These are phyloP conservation scores for Ceratocystis cubensis DNA, from an alignment of 2,329 filamentous ascomycete species.

Conservation along the genomic window DNA sequence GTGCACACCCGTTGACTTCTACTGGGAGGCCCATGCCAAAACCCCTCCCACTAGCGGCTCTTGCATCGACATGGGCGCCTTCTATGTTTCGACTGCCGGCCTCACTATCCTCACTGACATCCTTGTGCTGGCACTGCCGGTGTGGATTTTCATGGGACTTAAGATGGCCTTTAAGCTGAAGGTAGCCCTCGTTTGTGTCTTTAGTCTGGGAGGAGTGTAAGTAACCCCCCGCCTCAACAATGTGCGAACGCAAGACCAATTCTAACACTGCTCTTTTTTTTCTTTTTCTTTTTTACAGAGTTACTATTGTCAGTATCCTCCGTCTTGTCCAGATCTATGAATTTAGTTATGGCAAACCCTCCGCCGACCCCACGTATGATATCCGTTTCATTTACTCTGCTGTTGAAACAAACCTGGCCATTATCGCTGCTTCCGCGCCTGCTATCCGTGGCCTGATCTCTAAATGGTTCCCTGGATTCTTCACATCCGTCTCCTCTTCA, in stretches of 20 bases:
- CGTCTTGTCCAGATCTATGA: constrained; percentile 26
- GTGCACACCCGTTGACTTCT: constrained; percentile 29
- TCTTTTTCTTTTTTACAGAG: constrained; percentile 23
- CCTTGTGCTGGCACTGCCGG: constrained; percentile 30
- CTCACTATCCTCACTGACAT: constrained; percentile 34
- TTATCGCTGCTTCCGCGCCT: constrained; percentile 30
- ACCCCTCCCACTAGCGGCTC: constrained; percentile 23
- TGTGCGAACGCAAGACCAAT: neutral
- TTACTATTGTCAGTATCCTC: constrained; percentile 28
- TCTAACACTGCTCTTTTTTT: neutral
- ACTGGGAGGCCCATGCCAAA: constrained; percentile 25
- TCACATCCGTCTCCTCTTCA: constrained; percentile 20
- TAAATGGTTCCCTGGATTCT: constrained; percentile 29
- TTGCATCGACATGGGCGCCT: constrained; percentile 28
- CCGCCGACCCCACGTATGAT: constrained; percentile 25
- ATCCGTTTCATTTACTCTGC: constrained; percentile 28
- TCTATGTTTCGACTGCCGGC: constrained; percentile 29
- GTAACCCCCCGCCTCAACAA: constrained; percentile 19
- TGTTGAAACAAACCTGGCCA: constrained; percentile 30
- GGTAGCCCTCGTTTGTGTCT: constrained; percentile 31
- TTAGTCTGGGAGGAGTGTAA: constrained; percentile 31
- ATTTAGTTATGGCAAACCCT: constrained; percentile 16
- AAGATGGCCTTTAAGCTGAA: constrained; percentile 31
- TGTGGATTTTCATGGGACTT: constrained; percentile 32
- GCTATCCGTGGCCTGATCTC: constrained; percentile 29